Conservation (phyloP, 345 rosid species). For the Kernera saxatilis region DNA sequence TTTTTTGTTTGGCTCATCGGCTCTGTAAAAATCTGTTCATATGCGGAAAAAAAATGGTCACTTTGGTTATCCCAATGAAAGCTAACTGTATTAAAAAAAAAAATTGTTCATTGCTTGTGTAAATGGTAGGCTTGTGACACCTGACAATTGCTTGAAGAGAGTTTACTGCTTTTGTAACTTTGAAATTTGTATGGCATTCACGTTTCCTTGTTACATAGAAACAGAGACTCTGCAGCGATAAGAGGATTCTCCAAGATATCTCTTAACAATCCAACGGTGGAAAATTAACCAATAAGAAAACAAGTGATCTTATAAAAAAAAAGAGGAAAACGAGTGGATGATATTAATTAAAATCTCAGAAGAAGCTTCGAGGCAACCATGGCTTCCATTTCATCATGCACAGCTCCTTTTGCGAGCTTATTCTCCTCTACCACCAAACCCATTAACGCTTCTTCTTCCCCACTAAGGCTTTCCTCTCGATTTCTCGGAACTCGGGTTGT, state of each 20-base stretch:
- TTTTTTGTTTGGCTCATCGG: neutral
- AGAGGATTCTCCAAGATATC: constrained; percentile 32
- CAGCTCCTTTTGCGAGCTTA: constrained; percentile 22
- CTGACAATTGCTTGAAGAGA: neutral
- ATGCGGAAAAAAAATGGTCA: neutral
- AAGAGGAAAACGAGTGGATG: constrained; percentile 17
- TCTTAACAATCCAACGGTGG: constrained; percentile 33
- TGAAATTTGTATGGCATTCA: neutral
- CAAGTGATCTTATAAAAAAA: constrained; percentile 3
- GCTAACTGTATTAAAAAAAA: neutral
- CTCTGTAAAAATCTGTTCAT: neutral
- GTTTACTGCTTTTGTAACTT: neutral
- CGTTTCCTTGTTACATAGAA: neutral
- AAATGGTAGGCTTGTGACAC: neutral
- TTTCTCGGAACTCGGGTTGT: constrained; percentile 48
- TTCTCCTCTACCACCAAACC: constrained; percentile 31
- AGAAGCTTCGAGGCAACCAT: constrained; percentile 20
- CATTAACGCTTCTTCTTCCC: constrained; percentile 24
- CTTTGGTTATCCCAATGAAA: neutral
- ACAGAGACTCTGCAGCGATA: neutral
- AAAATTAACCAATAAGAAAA: constrained; percentile 19
- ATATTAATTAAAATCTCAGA: neutral
- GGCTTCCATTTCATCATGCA: constrained; percentile 46
- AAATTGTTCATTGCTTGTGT: neutral
- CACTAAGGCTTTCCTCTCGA: constrained; percentile 34